Percentiles rank a stretch among this genome's conserved stretches.
Conservation (phyloP, 192 early-diverging fungal species). For the Coemansia sp. region DNA sequence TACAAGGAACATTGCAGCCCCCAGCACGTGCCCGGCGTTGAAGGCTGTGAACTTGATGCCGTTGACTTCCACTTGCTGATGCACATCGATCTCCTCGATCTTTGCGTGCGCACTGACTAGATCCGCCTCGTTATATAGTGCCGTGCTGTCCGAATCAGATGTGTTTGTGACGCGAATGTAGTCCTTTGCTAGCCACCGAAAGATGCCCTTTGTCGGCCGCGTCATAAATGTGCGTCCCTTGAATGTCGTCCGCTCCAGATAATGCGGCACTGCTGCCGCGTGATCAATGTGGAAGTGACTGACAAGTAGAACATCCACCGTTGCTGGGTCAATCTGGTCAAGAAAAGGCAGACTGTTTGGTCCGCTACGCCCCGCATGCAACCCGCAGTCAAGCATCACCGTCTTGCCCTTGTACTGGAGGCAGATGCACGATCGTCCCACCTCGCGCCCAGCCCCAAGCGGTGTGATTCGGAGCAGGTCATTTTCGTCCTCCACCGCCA, state of each 20-base stretch:
- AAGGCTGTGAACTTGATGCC: conserved; percentile 94
- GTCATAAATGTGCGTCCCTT: conserved; percentile 98
- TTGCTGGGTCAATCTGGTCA: conserved; percentile 87
- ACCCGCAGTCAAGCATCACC: conserved; percentile 94
- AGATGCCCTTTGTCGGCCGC: conserved; percentile 97
- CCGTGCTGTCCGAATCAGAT: conserved; percentile 63
- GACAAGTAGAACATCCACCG: conserved; percentile 86
- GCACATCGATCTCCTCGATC: conserved; percentile 95
- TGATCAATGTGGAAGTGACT: conserved; percentile 99
- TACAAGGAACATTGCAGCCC: conserved; percentile 96
- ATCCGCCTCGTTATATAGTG: conserved; percentile 90
- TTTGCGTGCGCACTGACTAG: conserved; percentile 76
- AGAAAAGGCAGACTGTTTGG: conserved; percentile 91
- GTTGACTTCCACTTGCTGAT: conserved; percentile 93
- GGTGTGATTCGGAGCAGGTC: conserved; percentile 90
- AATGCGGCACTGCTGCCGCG: conserved; percentile 93
- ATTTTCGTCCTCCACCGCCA: conserved; percentile 66
- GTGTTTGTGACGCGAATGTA: conserved; percentile 82
- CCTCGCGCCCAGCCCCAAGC: conserved; percentile 96
- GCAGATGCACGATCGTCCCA: conserved; percentile 90
- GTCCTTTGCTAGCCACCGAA: conserved; percentile 93
- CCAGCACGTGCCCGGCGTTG: conserved; percentile 98
- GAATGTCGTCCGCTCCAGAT: conserved; percentile 96
- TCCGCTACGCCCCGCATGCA: conserved; percentile 93
- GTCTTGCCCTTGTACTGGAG: conserved; percentile 96